phyloP scores from a whole-genome alignment of 2,329 filamentous ascomycete genomes.

The Scorias spongiosa region DNA sequence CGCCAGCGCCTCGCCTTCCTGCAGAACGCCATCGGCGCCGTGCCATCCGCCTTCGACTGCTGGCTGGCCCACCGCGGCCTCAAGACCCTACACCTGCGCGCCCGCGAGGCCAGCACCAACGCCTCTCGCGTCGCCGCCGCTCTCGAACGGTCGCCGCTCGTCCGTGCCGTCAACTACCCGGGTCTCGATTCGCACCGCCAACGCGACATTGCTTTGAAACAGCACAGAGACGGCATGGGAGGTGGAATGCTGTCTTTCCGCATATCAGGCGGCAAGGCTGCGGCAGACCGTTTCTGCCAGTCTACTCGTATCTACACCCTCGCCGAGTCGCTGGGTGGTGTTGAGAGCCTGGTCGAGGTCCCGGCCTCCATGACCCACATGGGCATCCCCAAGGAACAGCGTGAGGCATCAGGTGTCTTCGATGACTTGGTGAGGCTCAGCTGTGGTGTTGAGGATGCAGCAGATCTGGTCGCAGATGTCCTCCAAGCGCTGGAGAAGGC shows the following conservation, averaged over 20 bases:
- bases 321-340: constrained; percentile 80
- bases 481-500: constrained; percentile 69
- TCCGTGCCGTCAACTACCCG: constrained; percentile 89
- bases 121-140: constrained; percentile 61
- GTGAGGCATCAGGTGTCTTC: constrained; percentile 84
- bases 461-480: constrained; percentile 70
- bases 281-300: constrained; percentile 87
- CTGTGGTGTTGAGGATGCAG: constrained; percentile 83
- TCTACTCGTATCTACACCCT: constrained; percentile 79
- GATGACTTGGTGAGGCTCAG: constrained; percentile 88
- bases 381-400: constrained; percentile 77
- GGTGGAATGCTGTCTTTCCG: constrained; percentile 97
- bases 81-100: constrained; percentile 90
- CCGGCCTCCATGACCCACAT: constrained; percentile 95
- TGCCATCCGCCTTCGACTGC: constrained; percentile 88
- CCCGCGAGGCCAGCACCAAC: constrained; percentile 69
- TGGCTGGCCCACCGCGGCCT: constrained; percentile 96
- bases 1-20: constrained; percentile 70
- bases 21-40: constrained; percentile 92
- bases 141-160: constrained; percentile 64
- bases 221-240: constrained; percentile 87
- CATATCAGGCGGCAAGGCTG: constrained; percentile 68
- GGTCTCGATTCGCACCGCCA: constrained; percentile 80
- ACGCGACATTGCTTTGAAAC: constrained; percentile 67
- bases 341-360: constrained; percentile 84